A percentile compares a stretch with the other conserved stretches of the same genome.
These are phyloP conservation scores for Globisporangium alternatum DNA, from an alignment of 352 stramenopile species.

Conservation along the genomic window DNA sequence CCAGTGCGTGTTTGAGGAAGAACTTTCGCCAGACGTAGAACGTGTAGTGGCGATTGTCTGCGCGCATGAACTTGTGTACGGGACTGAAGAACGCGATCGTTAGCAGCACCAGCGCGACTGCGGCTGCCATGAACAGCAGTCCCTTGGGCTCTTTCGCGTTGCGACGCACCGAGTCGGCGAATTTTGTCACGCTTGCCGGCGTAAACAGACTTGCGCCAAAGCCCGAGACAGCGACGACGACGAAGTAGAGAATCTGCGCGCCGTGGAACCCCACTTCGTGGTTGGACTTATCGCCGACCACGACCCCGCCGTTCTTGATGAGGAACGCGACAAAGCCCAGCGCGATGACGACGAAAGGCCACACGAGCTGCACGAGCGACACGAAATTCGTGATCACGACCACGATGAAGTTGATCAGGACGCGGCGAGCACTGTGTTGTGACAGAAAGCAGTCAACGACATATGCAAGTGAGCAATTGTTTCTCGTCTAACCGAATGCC, in stretches of 20 bases:
- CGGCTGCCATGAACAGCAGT: slow-evolving; percentile 27
- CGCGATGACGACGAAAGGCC: slow-evolving; percentile 67
- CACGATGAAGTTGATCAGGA: slow-evolving; percentile 62
- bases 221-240: slow-evolving; percentile 50
- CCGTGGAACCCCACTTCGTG: slow-evolving; percentile 74
- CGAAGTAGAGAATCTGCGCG: slow-evolving; percentile 79
- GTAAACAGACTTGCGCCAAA: slow-evolving; percentile 53
- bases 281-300: slow-evolving; percentile 84
- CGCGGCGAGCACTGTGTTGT: slow-evolving; percentile 27
- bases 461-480: neutral
- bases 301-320: slow-evolving; percentile 72
- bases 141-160: slow-evolving; percentile 32
- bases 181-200: slow-evolving; percentile 30
- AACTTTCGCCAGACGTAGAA: slow-evolving; percentile 92
- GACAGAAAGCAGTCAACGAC: neutral
- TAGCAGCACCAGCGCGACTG: slow-evolving; percentile 22
- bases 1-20: slow-evolving; percentile 66
- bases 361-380: slow-evolving; percentile 55
- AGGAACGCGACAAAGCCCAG: slow-evolving; percentile 58
- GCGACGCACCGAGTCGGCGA: slow-evolving; percentile 33
- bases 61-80: slow-evolving; percentile 89
- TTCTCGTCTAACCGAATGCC: too few species aligned
- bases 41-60: slow-evolving; percentile 91
- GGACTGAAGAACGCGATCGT: slow-evolving; percentile 67
- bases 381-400: slow-evolving; percentile 50